phyloP scores from a whole-genome alignment of 352 stramenopile species.

The Globisporangium middletonii region DNA sequence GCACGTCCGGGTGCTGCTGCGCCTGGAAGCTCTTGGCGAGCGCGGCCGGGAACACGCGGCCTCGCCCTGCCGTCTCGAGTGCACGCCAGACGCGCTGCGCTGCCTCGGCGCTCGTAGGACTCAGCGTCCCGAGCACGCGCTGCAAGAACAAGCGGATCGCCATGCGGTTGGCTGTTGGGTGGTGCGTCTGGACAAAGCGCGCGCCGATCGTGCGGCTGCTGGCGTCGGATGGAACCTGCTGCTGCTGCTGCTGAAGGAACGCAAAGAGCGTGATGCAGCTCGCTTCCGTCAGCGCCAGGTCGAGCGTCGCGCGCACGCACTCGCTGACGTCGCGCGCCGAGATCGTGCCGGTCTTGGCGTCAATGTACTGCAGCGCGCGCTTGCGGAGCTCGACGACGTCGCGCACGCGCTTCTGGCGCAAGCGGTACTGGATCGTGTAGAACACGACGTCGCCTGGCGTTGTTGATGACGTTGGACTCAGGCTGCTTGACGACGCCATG shows the following conservation, averaged over 20 bases:
- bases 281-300: slow-evolving; percentile 32
- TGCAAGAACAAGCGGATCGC: slow-evolving; percentile 32
- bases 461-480: neutral
- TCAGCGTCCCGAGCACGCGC: slow-evolving; percentile 36
- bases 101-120: slow-evolving; percentile 23
- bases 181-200: slow-evolving; percentile 32
- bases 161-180: slow-evolving; percentile 19
- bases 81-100: slow-evolving; percentile 34
- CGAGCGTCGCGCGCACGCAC: slow-evolving; percentile 27
- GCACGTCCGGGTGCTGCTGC: slow-evolving; percentile 46
- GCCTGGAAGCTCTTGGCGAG: slow-evolving; percentile 63
- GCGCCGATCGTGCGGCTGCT: slow-evolving; percentile 18
- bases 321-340: slow-evolving; percentile 36
- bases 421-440: slow-evolving; percentile 30
- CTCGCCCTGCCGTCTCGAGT: slow-evolving; percentile 40
- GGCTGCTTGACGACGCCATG: slow-evolving; percentile 10
- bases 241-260: slow-evolving; percentile 24
- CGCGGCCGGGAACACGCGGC: slow-evolving; percentile 52
- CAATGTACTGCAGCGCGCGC: slow-evolving; percentile 37
- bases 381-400: slow-evolving; percentile 47
- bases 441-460: slow-evolving; percentile 37
- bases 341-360: slow-evolving; percentile 47
- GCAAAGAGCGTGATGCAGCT: slow-evolving; percentile 48
- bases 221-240: slow-evolving; percentile 1
- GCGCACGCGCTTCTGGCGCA: slow-evolving; percentile 37